phyloP scores from a whole-genome alignment of 129 eudicot species.

The Chrysanthemum seticuspe region DNA sequence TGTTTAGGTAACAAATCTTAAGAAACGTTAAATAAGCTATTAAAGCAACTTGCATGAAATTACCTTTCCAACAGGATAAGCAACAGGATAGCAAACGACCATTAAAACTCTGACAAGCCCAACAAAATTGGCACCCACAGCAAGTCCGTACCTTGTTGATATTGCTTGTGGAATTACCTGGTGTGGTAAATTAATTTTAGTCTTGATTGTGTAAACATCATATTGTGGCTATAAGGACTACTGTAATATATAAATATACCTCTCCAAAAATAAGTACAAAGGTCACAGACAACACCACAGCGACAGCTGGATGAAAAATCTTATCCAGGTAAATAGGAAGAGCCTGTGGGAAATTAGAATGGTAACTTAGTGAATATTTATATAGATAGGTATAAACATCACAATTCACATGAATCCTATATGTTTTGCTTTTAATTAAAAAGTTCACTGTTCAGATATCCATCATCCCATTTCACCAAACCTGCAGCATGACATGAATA shows the following conservation, averaged over 20 bases:
- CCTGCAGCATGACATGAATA: background rate
- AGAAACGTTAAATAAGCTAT: background rate
- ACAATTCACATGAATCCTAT: background rate
- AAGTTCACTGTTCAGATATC: constrained; percentile 8
- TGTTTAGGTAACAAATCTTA: constrained; percentile 17
- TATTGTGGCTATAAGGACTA: background rate
- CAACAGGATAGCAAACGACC: constrained; percentile 86
- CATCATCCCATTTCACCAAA: background rate
- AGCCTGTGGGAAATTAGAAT: constrained; percentile 60
- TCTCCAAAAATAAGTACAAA: constrained; percentile 94
- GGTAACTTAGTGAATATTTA: constrained; percentile 4
- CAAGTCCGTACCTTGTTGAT: constrained; percentile 89
- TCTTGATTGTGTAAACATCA: constrained; percentile 13
- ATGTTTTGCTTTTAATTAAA: background rate
- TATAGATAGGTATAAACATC: background rate
- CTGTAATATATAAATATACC: constrained; percentile 40
- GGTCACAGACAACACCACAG: constrained; percentile 88
- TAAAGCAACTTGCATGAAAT: constrained; percentile 21
- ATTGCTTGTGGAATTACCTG: constrained; percentile 98
- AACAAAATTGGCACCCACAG: constrained; percentile 90
- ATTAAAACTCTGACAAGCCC: constrained; percentile 87
- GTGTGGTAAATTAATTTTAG: constrained; percentile 19
- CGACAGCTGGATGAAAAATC: constrained; percentile 79
- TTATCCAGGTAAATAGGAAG: constrained; percentile 92
- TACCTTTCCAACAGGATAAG: constrained; percentile 98